phyloP scores from a whole-genome alignment of 495 filamentous ascomycete genomes.

The Lepidopterella palustris region DNA sequence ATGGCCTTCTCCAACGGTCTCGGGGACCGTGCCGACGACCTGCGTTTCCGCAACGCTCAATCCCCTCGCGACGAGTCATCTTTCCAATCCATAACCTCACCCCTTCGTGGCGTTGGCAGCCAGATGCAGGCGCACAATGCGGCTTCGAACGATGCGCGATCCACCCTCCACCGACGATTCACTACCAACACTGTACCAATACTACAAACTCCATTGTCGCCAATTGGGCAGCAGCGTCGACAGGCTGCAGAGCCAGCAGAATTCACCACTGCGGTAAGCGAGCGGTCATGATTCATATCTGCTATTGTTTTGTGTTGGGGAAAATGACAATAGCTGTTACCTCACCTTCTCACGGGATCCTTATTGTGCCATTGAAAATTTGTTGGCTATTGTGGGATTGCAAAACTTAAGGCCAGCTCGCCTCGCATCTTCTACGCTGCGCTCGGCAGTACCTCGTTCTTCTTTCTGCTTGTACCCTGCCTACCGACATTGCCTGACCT shows the following conservation, averaged over 20 bases:
- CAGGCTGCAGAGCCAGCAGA: slow-evolving; percentile 53
- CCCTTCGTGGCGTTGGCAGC: slow-evolving; percentile 38
- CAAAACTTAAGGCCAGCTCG: not conserved
- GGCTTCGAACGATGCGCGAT: slow-evolving; percentile 53
- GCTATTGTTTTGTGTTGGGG: not conserved
- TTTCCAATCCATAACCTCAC: slow-evolving; percentile 63
- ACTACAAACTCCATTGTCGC: slow-evolving; percentile 45
- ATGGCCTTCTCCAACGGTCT: slow-evolving; percentile 64
- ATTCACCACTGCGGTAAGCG: slow-evolving; percentile 41
- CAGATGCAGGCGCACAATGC: slow-evolving; percentile 17
- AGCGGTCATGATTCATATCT: not conserved
- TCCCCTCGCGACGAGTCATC: slow-evolving; percentile 63
- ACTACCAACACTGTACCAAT: slow-evolving; percentile 85
- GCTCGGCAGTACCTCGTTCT: not conserved
- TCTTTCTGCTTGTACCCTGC: not conserved
- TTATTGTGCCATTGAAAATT: not conserved
- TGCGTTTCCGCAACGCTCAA: slow-evolving; percentile 70
- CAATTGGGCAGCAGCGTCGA: slow-evolving; percentile 56
- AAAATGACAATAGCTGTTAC: not conserved
- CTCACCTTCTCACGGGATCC: not conserved
- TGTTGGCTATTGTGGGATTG: not conserved
- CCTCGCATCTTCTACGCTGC: not conserved
- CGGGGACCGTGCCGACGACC: slow-evolving; percentile 63
- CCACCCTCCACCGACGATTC: slow-evolving; percentile 80
- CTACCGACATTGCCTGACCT: not conserved